phyloP scores from a whole-genome alignment of 2,329 filamentous ascomycete species.

The Fusarium sp. region DNA sequence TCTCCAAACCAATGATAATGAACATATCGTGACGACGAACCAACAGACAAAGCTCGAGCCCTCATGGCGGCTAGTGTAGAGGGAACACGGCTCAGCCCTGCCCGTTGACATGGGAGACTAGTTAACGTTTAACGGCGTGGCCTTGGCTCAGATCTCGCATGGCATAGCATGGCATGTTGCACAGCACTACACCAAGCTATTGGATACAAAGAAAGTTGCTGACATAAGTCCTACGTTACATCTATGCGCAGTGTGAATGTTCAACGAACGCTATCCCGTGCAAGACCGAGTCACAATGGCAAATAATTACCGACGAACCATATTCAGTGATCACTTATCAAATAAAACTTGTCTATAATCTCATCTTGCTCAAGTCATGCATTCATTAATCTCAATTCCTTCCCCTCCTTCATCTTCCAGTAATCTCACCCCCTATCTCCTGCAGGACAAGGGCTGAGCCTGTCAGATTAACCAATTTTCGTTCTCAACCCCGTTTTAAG shows the following conservation, averaged over 20 bases:
- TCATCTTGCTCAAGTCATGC: background rate
- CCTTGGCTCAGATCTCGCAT: constrained; percentile 18
- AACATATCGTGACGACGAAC: background rate
- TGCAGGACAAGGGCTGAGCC: background rate
- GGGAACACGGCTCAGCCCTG: constrained; percentile 12
- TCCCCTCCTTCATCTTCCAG: constrained; percentile 3
- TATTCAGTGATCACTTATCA: background rate
- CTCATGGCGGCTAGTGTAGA: constrained; percentile 17
- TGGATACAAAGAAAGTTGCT: background rate
- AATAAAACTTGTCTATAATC: background rate
- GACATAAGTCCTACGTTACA: constrained; percentile 20
- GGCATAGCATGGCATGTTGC: constrained; percentile 8
- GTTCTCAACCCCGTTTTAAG: constrained; percentile 30
- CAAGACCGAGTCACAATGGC: background rate
- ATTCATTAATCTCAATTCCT: background rate
- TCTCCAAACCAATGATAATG: background rate
- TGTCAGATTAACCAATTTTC: constrained; percentile 2
- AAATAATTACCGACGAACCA: background rate
- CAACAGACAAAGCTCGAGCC: constrained; percentile 9
- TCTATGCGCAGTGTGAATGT: background rate
- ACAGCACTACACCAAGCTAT: background rate
- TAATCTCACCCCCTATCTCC: constrained; percentile 12
- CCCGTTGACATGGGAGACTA: background rate
- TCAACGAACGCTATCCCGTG: background rate
- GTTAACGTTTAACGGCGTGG: constrained; percentile 16